These are phyloP conservation scores for Trametopsis cervina DNA, from an alignment of 768 basidiomycete species.

Conservation along the genomic window DNA sequence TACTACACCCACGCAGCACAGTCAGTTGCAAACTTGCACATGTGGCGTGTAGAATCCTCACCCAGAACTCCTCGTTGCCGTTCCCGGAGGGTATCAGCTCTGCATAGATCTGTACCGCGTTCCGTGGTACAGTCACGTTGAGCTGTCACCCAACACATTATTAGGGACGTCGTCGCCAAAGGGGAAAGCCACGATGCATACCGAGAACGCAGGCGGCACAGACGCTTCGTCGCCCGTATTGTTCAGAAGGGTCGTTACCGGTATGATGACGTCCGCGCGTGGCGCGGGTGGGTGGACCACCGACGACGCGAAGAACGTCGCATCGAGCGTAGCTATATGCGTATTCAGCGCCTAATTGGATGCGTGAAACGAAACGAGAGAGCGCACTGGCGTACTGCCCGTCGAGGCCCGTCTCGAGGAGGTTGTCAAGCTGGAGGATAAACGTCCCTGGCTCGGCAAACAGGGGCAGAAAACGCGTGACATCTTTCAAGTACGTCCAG, in stretches of 20 bases:
- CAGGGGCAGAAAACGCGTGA: conserved; percentile 63
- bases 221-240: conserved; percentile 66
- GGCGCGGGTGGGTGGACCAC: conserved; percentile 46
- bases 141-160: no score
- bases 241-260: conserved; percentile 58
- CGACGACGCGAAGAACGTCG: conserved; percentile 67
- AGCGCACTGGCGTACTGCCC: conserved; percentile 64
- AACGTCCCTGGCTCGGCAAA: conserved; percentile 63
- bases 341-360: neutral
- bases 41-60: conserved; percentile 21
- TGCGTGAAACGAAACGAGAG: neutral
- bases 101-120: conserved; percentile 59
- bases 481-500: conserved; percentile 75
- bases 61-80: conserved; percentile 73
- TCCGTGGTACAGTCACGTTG: conserved; percentile 63
- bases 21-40: neutral
- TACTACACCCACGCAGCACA: conserved; percentile 37
- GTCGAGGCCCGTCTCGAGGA: conserved; percentile 47
- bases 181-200: conserved; percentile 24
- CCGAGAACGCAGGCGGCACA: conserved; percentile 69
- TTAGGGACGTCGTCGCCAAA: no score
- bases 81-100: conserved; percentile 69
- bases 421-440: conserved; percentile 68
- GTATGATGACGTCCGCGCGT: conserved; percentile 59
- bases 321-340: conserved; percentile 51